A percentile compares a stretch with the other conserved stretches of the same genome.
phyloP scores from a whole-genome alignment of 140 eudicot genomes.

The Anethum foeniculum region DNA sequence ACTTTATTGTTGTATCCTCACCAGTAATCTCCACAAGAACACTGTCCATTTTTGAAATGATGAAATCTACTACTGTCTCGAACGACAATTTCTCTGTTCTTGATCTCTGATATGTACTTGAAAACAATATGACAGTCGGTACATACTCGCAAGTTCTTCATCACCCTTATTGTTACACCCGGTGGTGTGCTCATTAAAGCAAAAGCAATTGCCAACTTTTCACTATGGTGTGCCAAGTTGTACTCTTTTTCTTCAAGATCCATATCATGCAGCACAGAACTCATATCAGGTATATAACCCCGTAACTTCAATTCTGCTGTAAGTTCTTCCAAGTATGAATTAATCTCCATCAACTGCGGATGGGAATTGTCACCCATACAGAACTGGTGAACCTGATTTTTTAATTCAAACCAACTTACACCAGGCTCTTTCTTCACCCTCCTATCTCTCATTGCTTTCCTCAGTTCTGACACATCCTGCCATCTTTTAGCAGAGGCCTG shows the following conservation, averaged over 20 bases:
- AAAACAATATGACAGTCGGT: conserved; percentile 81
- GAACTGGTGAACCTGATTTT: conserved; percentile 70
- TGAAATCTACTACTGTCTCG: conserved; percentile 89
- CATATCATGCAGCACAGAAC: conserved; percentile 67
- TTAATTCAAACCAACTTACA: conserved; percentile 82
- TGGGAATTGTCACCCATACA: conserved; percentile 60
- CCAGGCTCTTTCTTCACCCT: conserved; percentile 83
- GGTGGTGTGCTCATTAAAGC: conserved; percentile 74
- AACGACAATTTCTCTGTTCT: conserved; percentile 57
- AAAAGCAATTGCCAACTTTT: conserved; percentile 80
- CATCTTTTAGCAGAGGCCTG: conserved; percentile 75
- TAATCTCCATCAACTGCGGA: conserved; percentile 47
- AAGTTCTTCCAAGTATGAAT: conserved; percentile 51
- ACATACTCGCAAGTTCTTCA: conserved; percentile 89
- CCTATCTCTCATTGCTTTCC: conserved; percentile 61
- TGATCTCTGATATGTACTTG: conserved; percentile 60
- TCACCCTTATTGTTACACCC: conserved; percentile 65
- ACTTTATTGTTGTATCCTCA: conserved; percentile 16
- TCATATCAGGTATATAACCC: conserved; percentile 75
- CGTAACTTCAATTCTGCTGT: conserved; percentile 40
- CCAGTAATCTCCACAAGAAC: conserved; percentile 93
- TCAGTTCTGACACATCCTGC: conserved; percentile 51
- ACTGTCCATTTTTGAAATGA: conserved; percentile 70
- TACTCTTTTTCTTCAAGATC: conserved; percentile 65
- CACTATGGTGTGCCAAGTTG: conserved; percentile 74